Conservation (phyloP, 2,329 filamentous ascomycete species). For the Pseudocercospora cruenta region DNA sequence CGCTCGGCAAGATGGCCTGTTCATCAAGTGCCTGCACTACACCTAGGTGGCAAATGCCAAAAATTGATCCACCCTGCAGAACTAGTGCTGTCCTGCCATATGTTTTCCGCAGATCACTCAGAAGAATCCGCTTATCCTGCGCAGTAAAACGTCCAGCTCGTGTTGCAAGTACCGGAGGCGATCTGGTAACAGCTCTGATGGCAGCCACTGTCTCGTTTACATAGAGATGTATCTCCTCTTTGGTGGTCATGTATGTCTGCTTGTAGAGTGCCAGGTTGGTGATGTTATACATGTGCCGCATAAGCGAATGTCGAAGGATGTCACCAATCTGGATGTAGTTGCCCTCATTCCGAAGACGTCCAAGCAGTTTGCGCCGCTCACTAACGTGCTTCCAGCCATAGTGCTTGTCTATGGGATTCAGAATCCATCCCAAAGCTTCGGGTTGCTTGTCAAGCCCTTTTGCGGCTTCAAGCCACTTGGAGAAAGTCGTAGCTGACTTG, state of each 20-base stretch:
- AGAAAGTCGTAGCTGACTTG: conserved; percentile 20
- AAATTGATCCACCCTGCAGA: conserved; percentile 82
- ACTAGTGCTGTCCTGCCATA: conserved; percentile 82
- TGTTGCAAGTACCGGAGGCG: conserved; percentile 56
- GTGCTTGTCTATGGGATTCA: conserved; percentile 26
- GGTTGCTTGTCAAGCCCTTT: conserved; percentile 23
- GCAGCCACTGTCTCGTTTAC: conserved; percentile 80
- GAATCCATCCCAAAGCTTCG: conserved; percentile 24
- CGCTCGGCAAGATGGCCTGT: conserved; percentile 74
- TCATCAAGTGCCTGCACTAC: conserved; percentile 82
- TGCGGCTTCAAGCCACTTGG: conserved; percentile 26
- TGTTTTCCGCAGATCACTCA: conserved; percentile 86
- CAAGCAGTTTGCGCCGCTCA: conserved; percentile 23
- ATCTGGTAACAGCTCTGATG: conserved; percentile 73
- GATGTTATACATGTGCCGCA: conserved; percentile 89
- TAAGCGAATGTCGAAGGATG: conserved; percentile 68
- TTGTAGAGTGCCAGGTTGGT: conserved; percentile 81
- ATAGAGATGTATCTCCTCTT: conserved; percentile 89
- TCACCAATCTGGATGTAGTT: conserved; percentile 47
- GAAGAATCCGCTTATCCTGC: conserved; percentile 81
- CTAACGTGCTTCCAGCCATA: conserved; percentile 29
- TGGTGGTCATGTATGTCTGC: conserved; percentile 85
- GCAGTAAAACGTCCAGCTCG: conserved; percentile 56
- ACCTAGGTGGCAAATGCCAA: conserved; percentile 90
- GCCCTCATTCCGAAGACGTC: conserved; percentile 19